Evolutionary conservation across 2,329 filamentous ascomycete species (phyloP).

Genomic region (Ophiostoma novo-ulmi): DNA sequence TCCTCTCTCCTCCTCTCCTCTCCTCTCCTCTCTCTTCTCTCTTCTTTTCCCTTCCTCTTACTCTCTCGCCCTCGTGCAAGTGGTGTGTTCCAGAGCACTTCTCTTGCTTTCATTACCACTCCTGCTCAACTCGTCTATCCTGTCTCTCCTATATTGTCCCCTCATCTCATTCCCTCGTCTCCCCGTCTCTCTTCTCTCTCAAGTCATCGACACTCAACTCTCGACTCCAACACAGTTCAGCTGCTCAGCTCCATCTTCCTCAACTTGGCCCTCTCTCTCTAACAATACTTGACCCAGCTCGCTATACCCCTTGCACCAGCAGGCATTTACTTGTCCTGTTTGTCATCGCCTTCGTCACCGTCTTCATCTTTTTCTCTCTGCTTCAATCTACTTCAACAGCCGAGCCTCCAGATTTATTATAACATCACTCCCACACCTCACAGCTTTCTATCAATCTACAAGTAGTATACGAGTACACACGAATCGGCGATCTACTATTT

Average conservation of each 20-base stretch:
- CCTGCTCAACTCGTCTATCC: background rate
- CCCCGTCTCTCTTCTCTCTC: background rate
- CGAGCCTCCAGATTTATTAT: background rate
- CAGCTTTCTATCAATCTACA: background rate
- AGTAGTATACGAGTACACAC: background rate
- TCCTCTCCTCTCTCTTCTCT: background rate
- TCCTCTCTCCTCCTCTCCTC: background rate
- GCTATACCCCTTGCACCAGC: slow-evolving; percentile 14
- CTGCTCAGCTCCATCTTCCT: background rate
- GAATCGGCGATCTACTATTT: background rate
- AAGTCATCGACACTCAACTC: background rate
- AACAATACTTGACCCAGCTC: background rate
- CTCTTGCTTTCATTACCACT: slow-evolving; percentile 8
- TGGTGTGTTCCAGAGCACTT: slow-evolving; percentile 14
- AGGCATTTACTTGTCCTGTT: slow-evolving; percentile 30
- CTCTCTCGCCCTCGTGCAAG: background rate
- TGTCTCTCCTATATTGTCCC: background rate
- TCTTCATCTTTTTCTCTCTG: background rate
- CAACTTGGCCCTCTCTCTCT: background rate
- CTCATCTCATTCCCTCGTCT: background rate
- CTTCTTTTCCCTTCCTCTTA: background rate
- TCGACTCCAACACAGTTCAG: background rate
- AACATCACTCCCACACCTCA: background rate
- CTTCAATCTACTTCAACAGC: background rate
- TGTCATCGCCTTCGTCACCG: background rate